Percentiles rank a stretch among this genome's conserved stretches.
Evolutionary conservation across 2,329 filamentous ascomycete species (phyloP).

Genomic region (Penicillium italicum): DNA sequence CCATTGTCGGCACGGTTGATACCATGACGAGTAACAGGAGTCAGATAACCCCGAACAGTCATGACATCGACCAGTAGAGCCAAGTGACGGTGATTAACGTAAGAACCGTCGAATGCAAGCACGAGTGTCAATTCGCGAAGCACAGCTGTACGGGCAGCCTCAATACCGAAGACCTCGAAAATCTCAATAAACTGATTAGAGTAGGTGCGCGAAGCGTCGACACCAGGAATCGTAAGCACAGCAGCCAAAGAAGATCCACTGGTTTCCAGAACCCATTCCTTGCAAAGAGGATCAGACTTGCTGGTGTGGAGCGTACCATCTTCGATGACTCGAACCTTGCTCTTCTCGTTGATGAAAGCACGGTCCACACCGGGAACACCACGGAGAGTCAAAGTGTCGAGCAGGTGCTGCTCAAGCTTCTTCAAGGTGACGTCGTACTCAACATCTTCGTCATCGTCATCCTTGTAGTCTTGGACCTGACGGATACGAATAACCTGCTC

Average conservation of each 20-base stretch:
- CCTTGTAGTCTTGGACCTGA: constrained; percentile 66
- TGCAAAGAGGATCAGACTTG: constrained; percentile 71
- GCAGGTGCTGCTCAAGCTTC: constrained; percentile 82
- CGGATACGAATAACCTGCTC: constrained; percentile 92
- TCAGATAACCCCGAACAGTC: constrained; percentile 90
- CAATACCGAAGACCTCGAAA: constrained; percentile 92
- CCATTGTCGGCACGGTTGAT: constrained; percentile 98
- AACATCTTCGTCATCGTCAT: constrained; percentile 68
- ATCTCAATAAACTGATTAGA: constrained; percentile 96
- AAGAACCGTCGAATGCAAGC: constrained; percentile 96
- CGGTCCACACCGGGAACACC: constrained; percentile 85
- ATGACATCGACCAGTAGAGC: constrained; percentile 94
- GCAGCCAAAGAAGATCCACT: constrained; percentile 82
- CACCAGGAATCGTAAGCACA: constrained; percentile 80
- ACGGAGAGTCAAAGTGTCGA: constrained; percentile 86
- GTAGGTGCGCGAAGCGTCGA: constrained; percentile 80
- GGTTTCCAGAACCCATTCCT: constrained; percentile 95
- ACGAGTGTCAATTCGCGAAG: constrained; percentile 87
- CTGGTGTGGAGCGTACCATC: constrained; percentile 71
- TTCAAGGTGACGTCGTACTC: constrained; percentile 93
- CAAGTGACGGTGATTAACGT: constrained; percentile 98
- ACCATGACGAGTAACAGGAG: constrained; percentile 94
- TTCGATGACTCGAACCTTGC: constrained; percentile 60
- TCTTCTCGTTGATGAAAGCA: constrained; percentile 86
- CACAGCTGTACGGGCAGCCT: constrained; percentile 82